A percentile compares a stretch with the other conserved stretches of the same genome.
phyloP scores from a whole-genome alignment of 1,284 basidiomycete genomes.

The Violaceomyces palustris region DNA sequence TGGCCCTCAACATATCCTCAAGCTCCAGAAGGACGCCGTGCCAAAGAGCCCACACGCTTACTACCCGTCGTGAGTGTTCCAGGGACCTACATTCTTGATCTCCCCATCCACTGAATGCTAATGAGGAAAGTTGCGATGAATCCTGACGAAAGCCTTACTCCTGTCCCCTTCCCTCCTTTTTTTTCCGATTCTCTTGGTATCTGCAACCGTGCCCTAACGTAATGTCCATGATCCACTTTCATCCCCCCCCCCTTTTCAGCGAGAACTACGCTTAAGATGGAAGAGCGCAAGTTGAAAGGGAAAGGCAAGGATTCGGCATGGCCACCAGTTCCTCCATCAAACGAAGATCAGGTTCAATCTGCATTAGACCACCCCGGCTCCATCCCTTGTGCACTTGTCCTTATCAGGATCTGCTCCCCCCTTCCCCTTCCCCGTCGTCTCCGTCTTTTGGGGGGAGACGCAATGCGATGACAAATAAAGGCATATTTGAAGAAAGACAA shows the following conservation, averaged over 20 bases:
- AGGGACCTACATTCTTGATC: background rate
- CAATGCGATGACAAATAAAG: no score
- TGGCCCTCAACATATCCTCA: constrained; percentile 44
- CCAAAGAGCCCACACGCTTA: constrained; percentile 47
- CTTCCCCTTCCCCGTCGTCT: no score
- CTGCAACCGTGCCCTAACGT: no score
- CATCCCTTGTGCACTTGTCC: no score
- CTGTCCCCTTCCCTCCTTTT: background rate
- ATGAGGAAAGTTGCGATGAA: background rate
- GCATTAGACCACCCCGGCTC: no score
- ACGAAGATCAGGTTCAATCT: no score
- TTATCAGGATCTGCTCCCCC: no score
- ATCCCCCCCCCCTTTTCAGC: constrained; percentile 3
- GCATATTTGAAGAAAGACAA: background rate
- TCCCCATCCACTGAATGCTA: background rate
- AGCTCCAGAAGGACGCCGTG: constrained; percentile 48
- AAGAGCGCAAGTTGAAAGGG: background rate
- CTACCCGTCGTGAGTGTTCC: constrained; percentile 40
- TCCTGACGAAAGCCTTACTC: background rate
- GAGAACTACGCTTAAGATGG: constrained; percentile 26
- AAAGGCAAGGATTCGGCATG: no score
- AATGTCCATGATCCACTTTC: no score
- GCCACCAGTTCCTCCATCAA: no score
- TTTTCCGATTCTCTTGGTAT: background rate
- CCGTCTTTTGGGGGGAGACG: no score